Evolutionary conservation across 2,329 filamentous ascomycete genomes (phyloP), one percentile per base, ranked within the genome.

Genomic region (Lecanoromycetidae sp.): DNA sequence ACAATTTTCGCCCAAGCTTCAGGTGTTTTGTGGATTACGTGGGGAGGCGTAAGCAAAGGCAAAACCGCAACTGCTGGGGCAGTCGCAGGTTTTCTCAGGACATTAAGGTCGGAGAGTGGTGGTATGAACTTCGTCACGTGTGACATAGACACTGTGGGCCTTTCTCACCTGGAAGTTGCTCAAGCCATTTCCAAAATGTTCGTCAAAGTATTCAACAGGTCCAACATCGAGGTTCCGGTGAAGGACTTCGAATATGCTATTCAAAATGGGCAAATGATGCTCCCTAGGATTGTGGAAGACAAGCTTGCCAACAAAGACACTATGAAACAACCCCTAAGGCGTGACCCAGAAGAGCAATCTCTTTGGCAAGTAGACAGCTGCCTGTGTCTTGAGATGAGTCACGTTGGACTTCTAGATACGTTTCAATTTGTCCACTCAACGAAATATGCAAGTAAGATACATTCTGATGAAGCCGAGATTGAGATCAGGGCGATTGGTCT

Each of bases 401-500:
- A 33, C 0, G 17, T 40, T 7, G 54, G 57, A n/a, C 47, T 48
- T 41, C 35, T 60, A 15, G 52, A 53, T 34, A 55, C 54, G 0
- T 42, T 64, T 3, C 51, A 42, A 22, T 58, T 46, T 5, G 49
- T 51, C 23, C 54, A 58, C 22, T 55, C 55, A 2, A 15, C 38
- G 7, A 29, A 25, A 19, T 17, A 12, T 19, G 17, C 23, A 15
- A 37, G 41, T 13, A 25, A 27, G 0, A 13, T 61, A 3, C 42
- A 47, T 2, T n/a, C 17, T 1, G 46, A 55, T 27, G 50, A 50
- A 17, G 47, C 70, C 9, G 64, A 69, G 48, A 59, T 70, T 7
- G 53, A 65, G 26, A 44, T 59, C 1, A 55, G 57, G 25, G 59
- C 62, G 0, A 52, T 54, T 6, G 66, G 64, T 5, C n/a, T 74